Percentiles rank a stretch among this genome's conserved stretches.
These are phyloP conservation scores for Globisporangium nagaii DNA, from an alignment of 352 stramenopile species.

Conservation along the genomic window DNA sequence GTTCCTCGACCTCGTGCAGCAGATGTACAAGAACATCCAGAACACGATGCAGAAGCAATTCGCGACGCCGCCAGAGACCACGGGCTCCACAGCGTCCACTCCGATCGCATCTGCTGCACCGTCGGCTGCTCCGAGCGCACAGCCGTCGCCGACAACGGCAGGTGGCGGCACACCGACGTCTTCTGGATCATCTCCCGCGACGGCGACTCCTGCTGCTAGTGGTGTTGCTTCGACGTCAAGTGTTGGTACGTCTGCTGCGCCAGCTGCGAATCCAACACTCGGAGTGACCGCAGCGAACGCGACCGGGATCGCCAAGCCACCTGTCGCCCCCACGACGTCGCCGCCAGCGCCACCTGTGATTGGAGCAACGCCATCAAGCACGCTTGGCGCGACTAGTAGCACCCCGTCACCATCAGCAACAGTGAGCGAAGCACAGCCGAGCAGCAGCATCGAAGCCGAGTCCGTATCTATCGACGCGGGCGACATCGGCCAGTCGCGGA, in stretches of 20 bases:
- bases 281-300: background rate
- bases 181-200: background rate
- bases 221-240: background rate
- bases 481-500: constrained; percentile 12
- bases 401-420: constrained; percentile 6
- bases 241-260: background rate
- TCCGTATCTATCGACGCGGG: constrained; percentile 8
- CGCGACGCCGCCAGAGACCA: constrained; percentile 34
- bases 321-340: background rate
- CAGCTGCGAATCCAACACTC: background rate
- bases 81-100: background rate
- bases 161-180: background rate
- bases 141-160: constrained; percentile 2
- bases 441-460: constrained; percentile 6
- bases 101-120: background rate
- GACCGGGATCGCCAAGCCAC: constrained; percentile 6
- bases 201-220: background rate
- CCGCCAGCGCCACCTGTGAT: constrained; percentile 4
- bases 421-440: constrained; percentile 6
- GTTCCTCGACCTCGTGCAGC: constrained; percentile 84
- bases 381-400: background rate
- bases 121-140: background rate
- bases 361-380: background rate
- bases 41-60: constrained; percentile 85
- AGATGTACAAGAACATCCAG: constrained; percentile 89